A percentile compares a stretch with the other conserved stretches of the same genome.
Conservation (phyloP, 116 monocot species). For the Iris pallida region DNA sequence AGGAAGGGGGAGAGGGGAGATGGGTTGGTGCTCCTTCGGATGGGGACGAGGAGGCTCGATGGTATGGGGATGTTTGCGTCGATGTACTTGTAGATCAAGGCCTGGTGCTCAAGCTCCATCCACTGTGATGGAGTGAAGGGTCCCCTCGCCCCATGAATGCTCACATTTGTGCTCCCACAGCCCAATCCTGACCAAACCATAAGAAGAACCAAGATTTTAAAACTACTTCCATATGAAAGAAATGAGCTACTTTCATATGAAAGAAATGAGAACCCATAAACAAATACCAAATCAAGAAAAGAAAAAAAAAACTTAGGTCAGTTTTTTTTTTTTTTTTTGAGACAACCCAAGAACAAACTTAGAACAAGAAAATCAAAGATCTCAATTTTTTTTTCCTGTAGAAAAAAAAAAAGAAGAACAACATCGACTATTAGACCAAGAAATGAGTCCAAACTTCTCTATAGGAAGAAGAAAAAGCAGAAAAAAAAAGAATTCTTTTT, state of each 20-base stretch:
- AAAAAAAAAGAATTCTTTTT: no score
- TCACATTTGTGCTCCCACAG: conserved; percentile 30
- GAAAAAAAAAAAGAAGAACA: no score
- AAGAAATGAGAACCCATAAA: neutral
- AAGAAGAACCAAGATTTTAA: neutral
- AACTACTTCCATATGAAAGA: neutral
- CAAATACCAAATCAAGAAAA: neutral
- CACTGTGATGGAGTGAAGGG: conserved; percentile 97
- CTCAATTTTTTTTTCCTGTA: neutral
- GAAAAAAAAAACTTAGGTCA: neutral
- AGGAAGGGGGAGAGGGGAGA: conserved; percentile 40
- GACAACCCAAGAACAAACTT: neutral
- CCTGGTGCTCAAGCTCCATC: conserved; percentile 94
- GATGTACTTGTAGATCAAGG: conserved; percentile 88
- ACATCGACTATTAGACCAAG: no score
- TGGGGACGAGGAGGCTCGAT: conserved; percentile 60
- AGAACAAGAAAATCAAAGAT: conserved; percentile 5
- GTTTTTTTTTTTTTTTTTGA: neutral
- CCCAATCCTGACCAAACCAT: conserved; percentile 15
- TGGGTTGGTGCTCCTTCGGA: conserved; percentile 53
- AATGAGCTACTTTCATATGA: neutral
- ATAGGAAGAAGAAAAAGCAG: no score
- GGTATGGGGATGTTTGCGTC: conserved; percentile 79
- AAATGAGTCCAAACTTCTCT: no score
- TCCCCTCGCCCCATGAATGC: conserved; percentile 56